Base-by-base conservation (phyloP, 768 basidiomycete genomes). In the Boletellus sp. region DNA sequence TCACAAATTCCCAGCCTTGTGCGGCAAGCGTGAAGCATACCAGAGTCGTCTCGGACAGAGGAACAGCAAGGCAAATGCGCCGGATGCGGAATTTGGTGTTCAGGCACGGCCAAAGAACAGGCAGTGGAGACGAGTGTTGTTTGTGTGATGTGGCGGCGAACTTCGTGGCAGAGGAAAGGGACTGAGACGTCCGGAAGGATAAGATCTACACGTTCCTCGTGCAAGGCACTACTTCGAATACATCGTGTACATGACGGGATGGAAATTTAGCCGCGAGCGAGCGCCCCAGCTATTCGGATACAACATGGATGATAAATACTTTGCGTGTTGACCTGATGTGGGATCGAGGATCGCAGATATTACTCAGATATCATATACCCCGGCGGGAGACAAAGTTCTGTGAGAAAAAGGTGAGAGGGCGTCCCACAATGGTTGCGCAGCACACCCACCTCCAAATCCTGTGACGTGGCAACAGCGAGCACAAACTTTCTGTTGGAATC, bases 401-500 rank as follows among this genome's bases (percentile, higher is more conserved):
- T 31, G n/a, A 38, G 23, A 36, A 31, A 23, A 23, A 13, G 19
- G 33, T 55, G 9, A 59, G 46, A 34, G 33, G 22, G 6, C 4
- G 6, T 42, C 19, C 15, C 34, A 17, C 23, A 22, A 4, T 28
- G 28, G 22, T 12, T 33, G 17, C 2, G 4, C 9, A 20, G 20
- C 11, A 15, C 4, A 41, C 55, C 24, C 4, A 61, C 66, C 62
- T 89, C 80, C 17, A 93, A 70, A 62, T 93, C 90, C 24, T 90
- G 83, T 16, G 72, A 62, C 17, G 90, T 93, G 1, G 86, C 90
- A 0, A 93, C 82, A 1, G 76, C 90, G 15, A 92, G 77, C 4
- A 93, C 89, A 51, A 93, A 93, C 63, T 91, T 90, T 49, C 89
- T 81, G 45, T 76, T 76, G 40, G 72, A 69, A 67, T 96, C 94